Percentiles rank a stretch among this genome's conserved stretches.
phyloP scores from a whole-genome alignment of 1,284 basidiomycete species.

The Volvariella surrecta region DNA sequence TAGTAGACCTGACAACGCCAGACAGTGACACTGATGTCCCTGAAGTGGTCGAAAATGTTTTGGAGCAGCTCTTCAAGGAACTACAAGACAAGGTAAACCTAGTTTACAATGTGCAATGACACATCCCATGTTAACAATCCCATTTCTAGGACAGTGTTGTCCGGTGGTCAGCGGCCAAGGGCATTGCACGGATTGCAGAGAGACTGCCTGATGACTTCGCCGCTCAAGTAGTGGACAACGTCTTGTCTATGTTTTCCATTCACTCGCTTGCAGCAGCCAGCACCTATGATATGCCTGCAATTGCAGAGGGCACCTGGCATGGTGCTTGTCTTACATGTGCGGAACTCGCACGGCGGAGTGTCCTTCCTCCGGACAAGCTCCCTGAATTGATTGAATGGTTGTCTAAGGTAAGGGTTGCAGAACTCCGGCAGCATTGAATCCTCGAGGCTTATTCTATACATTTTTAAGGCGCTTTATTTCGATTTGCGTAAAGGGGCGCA shows the following conservation, averaged over 20 bases:
- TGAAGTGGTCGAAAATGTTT: conserved; percentile 68
- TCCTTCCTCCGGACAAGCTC: conserved; percentile 54
- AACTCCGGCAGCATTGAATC: conserved; percentile 5
- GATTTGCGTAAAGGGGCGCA: conserved; percentile 89
- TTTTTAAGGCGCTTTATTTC: conserved; percentile 75
- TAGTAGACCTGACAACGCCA: conserved; percentile 7
- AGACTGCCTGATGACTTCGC: conserved; percentile 72
- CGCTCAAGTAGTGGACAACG: conserved; percentile 74
- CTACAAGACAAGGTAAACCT: conserved; percentile 74
- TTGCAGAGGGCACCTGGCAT: conserved; percentile 88
- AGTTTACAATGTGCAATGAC: not conserved
- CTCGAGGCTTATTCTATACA: conserved; percentile 7
- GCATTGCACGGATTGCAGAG: conserved; percentile 79
- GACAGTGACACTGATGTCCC: conserved; percentile 66
- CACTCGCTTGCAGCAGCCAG: conserved; percentile 52
- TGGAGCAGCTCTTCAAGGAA: conserved; percentile 69
- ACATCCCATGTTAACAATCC: conserved; percentile 4
- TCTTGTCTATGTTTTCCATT: conserved; percentile 64
- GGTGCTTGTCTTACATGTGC: conserved; percentile 91
- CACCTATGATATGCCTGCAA: conserved; percentile 64
- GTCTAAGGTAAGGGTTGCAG: conserved; percentile 47
- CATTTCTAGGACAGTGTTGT: conserved; percentile 80
- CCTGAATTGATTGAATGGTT: conserved; percentile 68
- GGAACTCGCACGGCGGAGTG: conserved; percentile 81
- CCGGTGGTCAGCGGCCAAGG: conserved; percentile 93